Conservation (phyloP, 2,329 filamentous ascomycete genomes). For the Botrytis galanthina region DNA sequence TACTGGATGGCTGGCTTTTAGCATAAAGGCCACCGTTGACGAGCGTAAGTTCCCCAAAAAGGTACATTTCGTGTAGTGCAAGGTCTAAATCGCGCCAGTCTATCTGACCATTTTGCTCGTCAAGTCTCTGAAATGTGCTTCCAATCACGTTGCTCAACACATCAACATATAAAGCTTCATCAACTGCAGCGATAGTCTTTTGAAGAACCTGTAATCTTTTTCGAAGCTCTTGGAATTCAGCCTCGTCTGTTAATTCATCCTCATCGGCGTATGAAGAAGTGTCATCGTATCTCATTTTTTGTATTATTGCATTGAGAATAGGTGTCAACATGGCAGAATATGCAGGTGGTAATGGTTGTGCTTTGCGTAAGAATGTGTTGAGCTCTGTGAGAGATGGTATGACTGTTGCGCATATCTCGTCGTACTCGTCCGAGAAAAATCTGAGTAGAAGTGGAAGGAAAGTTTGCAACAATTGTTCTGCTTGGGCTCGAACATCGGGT, state of each 20-base stretch:
- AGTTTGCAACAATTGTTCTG: slow-evolving; percentile 75
- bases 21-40: slow-evolving; percentile 81
- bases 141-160: slow-evolving; percentile 85
- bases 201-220: slow-evolving; percentile 88
- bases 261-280: slow-evolving; percentile 91
- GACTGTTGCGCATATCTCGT: slow-evolving; percentile 94
- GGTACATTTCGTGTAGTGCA: slow-evolving; percentile 89
- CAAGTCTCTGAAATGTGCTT: slow-evolving; percentile 78
- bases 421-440: slow-evolving; percentile 97
- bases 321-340: slow-evolving; percentile 82
- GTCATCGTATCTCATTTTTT: slow-evolving; percentile 97
- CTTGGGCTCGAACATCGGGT: slow-evolving; percentile 65
- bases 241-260: slow-evolving; percentile 93
- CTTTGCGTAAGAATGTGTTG: slow-evolving; percentile 83
- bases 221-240: slow-evolving; percentile 92
- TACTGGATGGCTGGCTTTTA: slow-evolving; percentile 77
- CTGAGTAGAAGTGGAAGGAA: slow-evolving; percentile 86
- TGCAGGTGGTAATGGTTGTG: slow-evolving; percentile 67
- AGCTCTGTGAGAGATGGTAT: slow-evolving; percentile 92
- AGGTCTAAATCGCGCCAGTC: slow-evolving; percentile 96
- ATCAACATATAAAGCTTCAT: slow-evolving; percentile 84
- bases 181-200: slow-evolving; percentile 85
- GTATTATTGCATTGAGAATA: slow-evolving; percentile 86
- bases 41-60: slow-evolving; percentile 93
- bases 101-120: slow-evolving; percentile 69